Conservation (phyloP, 2,329 filamentous ascomycete species). For the Coniosporium tulheliwenetii region DNA sequence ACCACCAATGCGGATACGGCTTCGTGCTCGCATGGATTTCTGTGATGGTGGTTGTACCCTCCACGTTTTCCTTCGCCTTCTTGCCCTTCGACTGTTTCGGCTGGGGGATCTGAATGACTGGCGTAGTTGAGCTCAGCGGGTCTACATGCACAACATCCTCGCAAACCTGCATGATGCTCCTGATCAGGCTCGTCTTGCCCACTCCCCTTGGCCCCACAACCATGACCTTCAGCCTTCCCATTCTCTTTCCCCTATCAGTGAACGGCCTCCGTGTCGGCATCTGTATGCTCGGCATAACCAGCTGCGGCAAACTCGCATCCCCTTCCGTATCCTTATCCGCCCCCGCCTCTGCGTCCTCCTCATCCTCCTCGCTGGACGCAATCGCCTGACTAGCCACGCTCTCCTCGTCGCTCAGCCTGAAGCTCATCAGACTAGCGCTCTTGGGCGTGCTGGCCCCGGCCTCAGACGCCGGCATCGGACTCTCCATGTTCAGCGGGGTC, state of each 20-base stretch:
- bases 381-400: conserved; percentile 43
- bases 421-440: conserved; percentile 41
- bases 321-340: conserved; percentile 20
- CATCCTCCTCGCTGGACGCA: conserved; percentile 39
- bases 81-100: not conserved
- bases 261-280: conserved; percentile 85
- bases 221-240: conserved; percentile 81
- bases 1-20: conserved; percentile 80
- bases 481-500: conserved; percentile 29
- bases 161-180: conserved; percentile 71
- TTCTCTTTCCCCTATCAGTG: conserved; percentile 65
- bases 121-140: conserved; percentile 27
- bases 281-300: conserved; percentile 94
- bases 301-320: conserved; percentile 39
- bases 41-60: conserved; percentile 10
- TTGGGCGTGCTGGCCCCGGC: conserved; percentile 38
- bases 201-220: conserved; percentile 64
- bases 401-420: conserved; percentile 42
- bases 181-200: conserved; percentile 82
- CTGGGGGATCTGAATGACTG: conserved; percentile 6
- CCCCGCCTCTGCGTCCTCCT: conserved; percentile 23
- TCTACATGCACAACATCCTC: conserved; percentile 93
- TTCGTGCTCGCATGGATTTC: conserved; percentile 31
- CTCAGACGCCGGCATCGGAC: conserved; percentile 28
- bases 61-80: not conserved